Percentiles rank a stretch among this genome's conserved stretches.
Conservation (phyloP, 1,284 basidiomycete species). For the Apiotrichum sp. region DNA sequence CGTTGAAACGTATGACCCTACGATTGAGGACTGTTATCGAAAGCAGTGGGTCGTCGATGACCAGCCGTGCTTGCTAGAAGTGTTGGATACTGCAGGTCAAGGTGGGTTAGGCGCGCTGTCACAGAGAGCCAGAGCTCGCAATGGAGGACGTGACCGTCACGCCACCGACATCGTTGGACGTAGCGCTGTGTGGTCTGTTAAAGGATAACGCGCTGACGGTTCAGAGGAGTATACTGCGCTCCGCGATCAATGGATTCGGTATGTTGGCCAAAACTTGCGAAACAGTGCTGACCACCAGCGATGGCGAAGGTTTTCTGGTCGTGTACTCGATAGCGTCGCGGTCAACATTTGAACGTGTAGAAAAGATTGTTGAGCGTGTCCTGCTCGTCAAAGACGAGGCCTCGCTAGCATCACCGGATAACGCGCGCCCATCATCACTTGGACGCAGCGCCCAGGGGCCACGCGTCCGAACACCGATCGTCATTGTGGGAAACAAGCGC, state of each 20-base stretch:
- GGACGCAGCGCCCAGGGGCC: background rate
- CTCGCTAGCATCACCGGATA: constrained; percentile 49
- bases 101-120: constrained; percentile 52
- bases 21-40: constrained; percentile 91
- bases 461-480: constrained; percentile 45
- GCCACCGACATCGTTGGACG: no score
- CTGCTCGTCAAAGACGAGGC: constrained; percentile 79
- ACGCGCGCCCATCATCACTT: background rate
- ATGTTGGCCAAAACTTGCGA: constrained; percentile 38
- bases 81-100: constrained; percentile 90
- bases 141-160: no score
- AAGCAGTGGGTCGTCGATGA: constrained; percentile 88
- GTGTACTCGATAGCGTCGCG: constrained; percentile 77
- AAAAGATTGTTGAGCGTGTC: constrained; percentile 93
- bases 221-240: constrained; percentile 93
- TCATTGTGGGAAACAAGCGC: constrained; percentile 88
- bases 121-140: no score
- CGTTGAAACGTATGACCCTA: constrained; percentile 60
- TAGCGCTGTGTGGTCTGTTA: no score
- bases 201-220: background rate
- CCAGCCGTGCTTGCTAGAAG: constrained; percentile 83
- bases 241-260: constrained; percentile 98
- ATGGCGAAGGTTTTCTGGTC: constrained; percentile 90
- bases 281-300: constrained; percentile 52
- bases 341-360: constrained; percentile 87